phyloP scores from a whole-genome alignment of 2,329 filamentous ascomycete species.

The Talaromyces sp. region DNA sequence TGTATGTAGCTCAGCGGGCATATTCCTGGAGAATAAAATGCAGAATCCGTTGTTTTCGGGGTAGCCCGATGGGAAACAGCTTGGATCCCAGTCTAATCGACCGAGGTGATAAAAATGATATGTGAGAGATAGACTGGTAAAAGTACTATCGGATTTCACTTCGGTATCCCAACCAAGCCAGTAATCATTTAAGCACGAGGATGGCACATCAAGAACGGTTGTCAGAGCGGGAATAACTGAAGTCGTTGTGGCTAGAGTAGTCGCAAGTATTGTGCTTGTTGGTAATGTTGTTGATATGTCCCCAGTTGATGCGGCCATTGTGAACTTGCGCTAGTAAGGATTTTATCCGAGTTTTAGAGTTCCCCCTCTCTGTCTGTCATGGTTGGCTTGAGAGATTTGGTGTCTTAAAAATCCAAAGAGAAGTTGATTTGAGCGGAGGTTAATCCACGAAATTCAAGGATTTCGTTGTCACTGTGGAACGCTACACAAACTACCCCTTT shows the following conservation, averaged over 20 bases:
- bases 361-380: background rate
- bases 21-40: background rate
- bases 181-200: background rate
- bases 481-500: background rate
- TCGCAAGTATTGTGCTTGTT: background rate
- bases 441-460: too few species aligned
- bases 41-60: background rate
- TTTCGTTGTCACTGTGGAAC: too few species aligned
- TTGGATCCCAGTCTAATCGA: background rate
- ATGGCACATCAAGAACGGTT: background rate
- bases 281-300: background rate
- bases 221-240: background rate
- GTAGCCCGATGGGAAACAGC: background rate
- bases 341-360: background rate
- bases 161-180: background rate
- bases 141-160: background rate
- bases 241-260: background rate
- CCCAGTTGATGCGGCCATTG: background rate
- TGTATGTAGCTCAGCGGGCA: background rate
- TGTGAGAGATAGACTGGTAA: background rate
- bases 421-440: too few species aligned
- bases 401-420: background rate
- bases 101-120: background rate
- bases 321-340: background rate
- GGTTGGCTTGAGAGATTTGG: background rate